phyloP scores from a whole-genome alignment of 2,329 filamentous ascomycete species.

The Cladosporium sp. region DNA sequence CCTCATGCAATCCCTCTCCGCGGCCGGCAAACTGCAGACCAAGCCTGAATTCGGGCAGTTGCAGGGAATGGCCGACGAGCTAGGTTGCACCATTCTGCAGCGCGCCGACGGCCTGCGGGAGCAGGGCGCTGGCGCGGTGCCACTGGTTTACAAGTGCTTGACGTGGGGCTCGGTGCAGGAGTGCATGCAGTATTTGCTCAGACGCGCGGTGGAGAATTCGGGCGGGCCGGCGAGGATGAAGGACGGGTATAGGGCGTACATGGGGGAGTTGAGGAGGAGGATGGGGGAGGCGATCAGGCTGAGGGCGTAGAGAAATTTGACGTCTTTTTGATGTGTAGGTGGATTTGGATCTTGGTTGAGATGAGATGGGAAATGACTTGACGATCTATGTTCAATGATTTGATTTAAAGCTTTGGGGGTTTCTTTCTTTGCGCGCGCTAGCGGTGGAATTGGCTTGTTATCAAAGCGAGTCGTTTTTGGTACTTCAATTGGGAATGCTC shows the following conservation, averaged over 20 bases:
- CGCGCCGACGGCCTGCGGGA: conserved; percentile 39
- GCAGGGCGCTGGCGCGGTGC: conserved; percentile 29
- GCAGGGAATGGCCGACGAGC: conserved; percentile 94
- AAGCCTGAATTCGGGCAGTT: conserved; percentile 71
- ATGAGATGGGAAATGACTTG: background rate
- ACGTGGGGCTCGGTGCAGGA: conserved; percentile 63
- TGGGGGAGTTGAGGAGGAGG: conserved; percentile 15
- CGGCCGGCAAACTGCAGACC: conserved; percentile 43
- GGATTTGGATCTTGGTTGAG: background rate
- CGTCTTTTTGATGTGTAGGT: no score
- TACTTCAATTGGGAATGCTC: no score
- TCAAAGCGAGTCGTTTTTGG: no score
- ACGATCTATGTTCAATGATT: background rate
- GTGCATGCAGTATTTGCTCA: conserved; percentile 73
- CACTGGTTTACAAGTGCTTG: conserved; percentile 54
- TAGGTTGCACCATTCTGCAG: conserved; percentile 62
- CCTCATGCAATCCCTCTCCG: conserved; percentile 49
- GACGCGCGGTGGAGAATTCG: conserved; percentile 60
- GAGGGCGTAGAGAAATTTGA: background rate
- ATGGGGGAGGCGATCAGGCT: background rate
- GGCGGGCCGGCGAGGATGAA: conserved; percentile 57
- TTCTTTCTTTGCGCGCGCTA: background rate
- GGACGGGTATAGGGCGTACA: conserved; percentile 20
- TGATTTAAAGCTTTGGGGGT: background rate
- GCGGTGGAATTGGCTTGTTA: no score